Base-by-base conservation (phyloP, 805 yeast genomes). In the Metschnikowia drakensbergensis region DNA sequence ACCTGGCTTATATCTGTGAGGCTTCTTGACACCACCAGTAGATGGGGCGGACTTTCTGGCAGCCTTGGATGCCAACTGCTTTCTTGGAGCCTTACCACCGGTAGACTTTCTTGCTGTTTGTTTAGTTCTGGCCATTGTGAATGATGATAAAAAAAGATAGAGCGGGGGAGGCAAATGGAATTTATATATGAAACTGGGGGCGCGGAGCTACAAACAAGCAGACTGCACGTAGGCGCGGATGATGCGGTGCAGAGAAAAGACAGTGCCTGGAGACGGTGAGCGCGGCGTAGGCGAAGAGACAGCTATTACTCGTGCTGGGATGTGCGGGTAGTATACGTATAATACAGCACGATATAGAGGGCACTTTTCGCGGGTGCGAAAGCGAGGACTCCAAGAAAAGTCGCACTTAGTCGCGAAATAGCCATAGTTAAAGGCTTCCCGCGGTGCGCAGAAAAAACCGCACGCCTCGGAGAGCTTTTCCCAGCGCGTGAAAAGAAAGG, bases 1-100 rank as follows among this genome's bases (percentile, higher is more conserved):
- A 71, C 76, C 76, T 56, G 76, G 76, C 71, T 71, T 71, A 67
- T 71, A 71, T 71, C 76, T 71, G 74, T 71, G 76, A 42, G 76
- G 76, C 65, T 71, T 71, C 69, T 71, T 71, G 58, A 71, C 76
- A 67, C 76, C 76, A 50, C 76, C 76, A 49, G 73, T 63, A 49
- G 71, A 67, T 61, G 76, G 76, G 51, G 76, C 76, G 45, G 76
- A 71, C 62, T 71, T 71, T 69, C 76, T 69, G 56, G 76, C 76
- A 54, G 76, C 76, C 67, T 71, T 71, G 53, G 76, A 71, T 58
- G 76, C 76, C 62, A 71, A 69, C 62, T 71, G 76, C 64, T 71
- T 71, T 71, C 76, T 71, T 60, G 76, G 76, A 53, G 76, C 76
- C 62, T 71, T 71, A 66, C 76, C 76, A 67, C 76, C 76, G 54